phyloP scores from a whole-genome alignment of 1,139 yeast genomes.

The Suhomyces atakaporum region DNA sequence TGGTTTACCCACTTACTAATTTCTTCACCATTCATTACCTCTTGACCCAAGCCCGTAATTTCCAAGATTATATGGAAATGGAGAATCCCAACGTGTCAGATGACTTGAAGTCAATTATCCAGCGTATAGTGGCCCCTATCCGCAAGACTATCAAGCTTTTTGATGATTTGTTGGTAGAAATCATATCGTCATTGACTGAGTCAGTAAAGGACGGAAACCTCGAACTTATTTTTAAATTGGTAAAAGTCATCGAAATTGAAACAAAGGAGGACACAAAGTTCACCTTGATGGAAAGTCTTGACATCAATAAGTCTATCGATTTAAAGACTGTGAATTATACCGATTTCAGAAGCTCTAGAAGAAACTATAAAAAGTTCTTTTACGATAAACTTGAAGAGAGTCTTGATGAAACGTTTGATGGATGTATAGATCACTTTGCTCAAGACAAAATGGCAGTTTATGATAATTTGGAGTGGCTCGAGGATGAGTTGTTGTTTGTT shows the following conservation, averaged over 20 bases:
- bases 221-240: conserved; percentile 67
- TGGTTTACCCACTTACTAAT: conserved; percentile 59
- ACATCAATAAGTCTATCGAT: conserved; percentile 22
- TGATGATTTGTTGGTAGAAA: conserved; percentile 62
- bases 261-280: conserved; percentile 73
- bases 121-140: conserved; percentile 57
- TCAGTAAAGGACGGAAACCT: conserved; percentile 66
- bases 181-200: conserved; percentile 70
- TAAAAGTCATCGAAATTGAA: conserved; percentile 79
- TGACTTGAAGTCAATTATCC: conserved; percentile 70
- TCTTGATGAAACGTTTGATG: conserved; percentile 64
- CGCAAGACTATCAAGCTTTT: conserved; percentile 56
- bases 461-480: conserved; percentile 80
- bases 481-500: conserved; percentile 72
- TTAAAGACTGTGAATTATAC: conserved; percentile 30
- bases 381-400: conserved; percentile 60
- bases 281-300: conserved; percentile 49
- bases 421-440: conserved; percentile 60
- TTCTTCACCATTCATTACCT: conserved; percentile 68
- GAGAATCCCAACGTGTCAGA: conserved; percentile 58
- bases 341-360: conserved; percentile 43
- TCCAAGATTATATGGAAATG: conserved; percentile 68
- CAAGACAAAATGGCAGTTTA: conserved; percentile 60
- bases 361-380: conserved; percentile 70
- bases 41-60: conserved; percentile 71